Conservation (phyloP, 2,329 filamentous ascomycete species). For the Alternaria brassicae region DNA sequence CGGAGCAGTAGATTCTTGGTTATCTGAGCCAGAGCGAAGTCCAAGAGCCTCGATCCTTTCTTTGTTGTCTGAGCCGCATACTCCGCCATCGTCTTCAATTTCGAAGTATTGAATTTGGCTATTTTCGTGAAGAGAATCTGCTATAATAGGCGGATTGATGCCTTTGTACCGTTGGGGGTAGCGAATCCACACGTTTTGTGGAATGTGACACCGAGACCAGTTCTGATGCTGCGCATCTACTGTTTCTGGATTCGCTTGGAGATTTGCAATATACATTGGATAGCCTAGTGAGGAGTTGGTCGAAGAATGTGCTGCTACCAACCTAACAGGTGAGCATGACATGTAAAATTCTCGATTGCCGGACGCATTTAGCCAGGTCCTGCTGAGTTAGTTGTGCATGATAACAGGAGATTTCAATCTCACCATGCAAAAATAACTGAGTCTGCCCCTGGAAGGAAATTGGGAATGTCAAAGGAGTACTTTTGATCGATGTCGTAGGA, state of each 20-base stretch:
- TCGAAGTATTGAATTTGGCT: not conserved
- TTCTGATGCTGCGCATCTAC: not conserved
- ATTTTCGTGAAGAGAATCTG: not conserved
- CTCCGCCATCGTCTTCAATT: not conserved
- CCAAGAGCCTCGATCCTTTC: not conserved
- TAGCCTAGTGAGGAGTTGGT: not conserved
- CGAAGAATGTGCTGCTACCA: not conserved
- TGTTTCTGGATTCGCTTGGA: constrained; percentile 2
- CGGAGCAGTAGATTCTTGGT: not conserved
- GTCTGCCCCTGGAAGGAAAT: constrained; percentile 46
- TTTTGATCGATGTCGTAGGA: constrained; percentile 44
- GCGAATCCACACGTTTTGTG: constrained; percentile 10
- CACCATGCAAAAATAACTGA: constrained; percentile 51
- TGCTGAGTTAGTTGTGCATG: not conserved
- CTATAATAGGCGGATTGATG: not conserved
- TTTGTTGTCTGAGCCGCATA: constrained; percentile 3
- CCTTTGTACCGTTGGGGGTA: constrained; percentile 3
- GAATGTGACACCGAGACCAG: constrained; percentile 9
- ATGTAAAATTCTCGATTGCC: constrained; percentile 55
- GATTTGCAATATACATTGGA: constrained; percentile 13
- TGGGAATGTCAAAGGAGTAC: constrained; percentile 53
- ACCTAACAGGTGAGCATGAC: constrained; percentile 52
- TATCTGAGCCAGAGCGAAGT: not conserved
- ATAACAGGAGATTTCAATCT: not conserved
- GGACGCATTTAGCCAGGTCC: constrained; percentile 42